Evolutionary conservation across 768 basidiomycete species (phyloP).

Genomic region (Serpula lacrymans): DNA sequence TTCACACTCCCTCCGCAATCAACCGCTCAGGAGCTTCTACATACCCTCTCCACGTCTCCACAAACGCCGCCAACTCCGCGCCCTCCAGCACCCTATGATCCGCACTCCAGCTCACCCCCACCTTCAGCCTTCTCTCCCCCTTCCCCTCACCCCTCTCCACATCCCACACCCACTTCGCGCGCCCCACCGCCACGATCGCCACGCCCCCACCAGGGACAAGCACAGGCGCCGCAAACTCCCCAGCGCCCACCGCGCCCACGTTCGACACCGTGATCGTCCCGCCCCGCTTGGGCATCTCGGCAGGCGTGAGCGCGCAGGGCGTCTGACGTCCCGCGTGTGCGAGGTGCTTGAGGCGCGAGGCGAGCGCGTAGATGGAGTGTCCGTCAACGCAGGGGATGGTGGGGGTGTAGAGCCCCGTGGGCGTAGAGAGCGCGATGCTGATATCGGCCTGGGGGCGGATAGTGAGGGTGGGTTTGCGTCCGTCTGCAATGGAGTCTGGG

Average conservation of each 20-base stretch:
- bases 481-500: constrained; percentile 21
- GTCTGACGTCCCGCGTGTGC: constrained; percentile 63
- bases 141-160: constrained; percentile 47
- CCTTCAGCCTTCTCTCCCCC: constrained; percentile 53
- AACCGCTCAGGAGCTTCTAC: constrained; percentile 73
- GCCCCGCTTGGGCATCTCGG: constrained; percentile 71
- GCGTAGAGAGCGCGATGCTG: constrained; percentile 71
- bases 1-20: constrained; percentile 49
- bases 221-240: constrained; percentile 68
- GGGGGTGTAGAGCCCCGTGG: constrained; percentile 81
- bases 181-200: constrained; percentile 79
- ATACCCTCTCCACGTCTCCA: constrained; percentile 79
- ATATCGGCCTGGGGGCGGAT: constrained; percentile 77
- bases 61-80: constrained; percentile 85
- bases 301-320: constrained; percentile 59
- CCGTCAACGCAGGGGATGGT: constrained; percentile 56
- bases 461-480: constrained; percentile 60
- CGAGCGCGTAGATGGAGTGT: constrained; percentile 56
- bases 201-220: constrained; percentile 81
- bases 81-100: constrained; percentile 89
- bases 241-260: constrained; percentile 75
- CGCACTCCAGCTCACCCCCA: constrained; percentile 77
- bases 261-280: constrained; percentile 83
- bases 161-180: constrained; percentile 77
- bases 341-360: constrained; percentile 58